A percentile compares a stretch with the other conserved stretches of the same genome.
These are phyloP conservation scores for Linanthus parryae DNA, from an alignment of 148 eudicot species.

Conservation along the genomic window DNA sequence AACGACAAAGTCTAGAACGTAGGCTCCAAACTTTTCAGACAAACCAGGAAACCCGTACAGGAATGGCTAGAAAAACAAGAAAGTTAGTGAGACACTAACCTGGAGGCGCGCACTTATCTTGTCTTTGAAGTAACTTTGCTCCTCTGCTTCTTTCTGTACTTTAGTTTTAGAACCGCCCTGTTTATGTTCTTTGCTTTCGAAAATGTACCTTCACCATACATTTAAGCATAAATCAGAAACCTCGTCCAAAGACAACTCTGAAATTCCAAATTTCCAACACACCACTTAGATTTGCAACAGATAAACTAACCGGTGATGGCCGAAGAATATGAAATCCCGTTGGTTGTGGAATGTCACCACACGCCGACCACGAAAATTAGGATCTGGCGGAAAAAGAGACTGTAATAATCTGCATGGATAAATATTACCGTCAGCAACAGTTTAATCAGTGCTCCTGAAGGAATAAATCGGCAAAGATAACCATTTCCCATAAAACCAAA, in stretches of 20 bases:
- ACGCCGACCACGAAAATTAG: slow-evolving; percentile 88
- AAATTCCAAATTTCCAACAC: neutral
- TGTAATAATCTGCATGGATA: slow-evolving; percentile 62
- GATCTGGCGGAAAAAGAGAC: slow-evolving; percentile 86
- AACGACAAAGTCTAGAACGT: too few species aligned
- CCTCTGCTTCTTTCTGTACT: slow-evolving; percentile 29
- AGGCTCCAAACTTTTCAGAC: too few species aligned
- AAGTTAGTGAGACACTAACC: slow-evolving; percentile 33
- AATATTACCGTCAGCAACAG: neutral
- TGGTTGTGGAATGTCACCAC: slow-evolving; percentile 98
- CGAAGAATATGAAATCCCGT: slow-evolving; percentile 91
- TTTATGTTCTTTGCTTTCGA: slow-evolving; percentile 75
- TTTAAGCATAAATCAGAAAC: slow-evolving; percentile 12
- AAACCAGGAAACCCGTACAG: too few species aligned
- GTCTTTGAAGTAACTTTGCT: slow-evolving; percentile 28
- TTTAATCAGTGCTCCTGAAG: neutral
- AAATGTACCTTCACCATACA: slow-evolving; percentile 51
- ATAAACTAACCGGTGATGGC: slow-evolving; percentile 77
- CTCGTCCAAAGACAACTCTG: neutral
- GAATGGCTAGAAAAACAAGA: neutral
- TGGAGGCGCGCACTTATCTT: slow-evolving; percentile 73
- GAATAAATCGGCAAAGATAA: too few species aligned
- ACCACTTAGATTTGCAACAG: neutral
- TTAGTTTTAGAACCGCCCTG: slow-evolving; percentile 31
- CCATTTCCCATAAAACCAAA: too few species aligned